Conservation (phyloP, 2,329 filamentous ascomycete genomes). For the Exophiala lecanii-corni region DNA sequence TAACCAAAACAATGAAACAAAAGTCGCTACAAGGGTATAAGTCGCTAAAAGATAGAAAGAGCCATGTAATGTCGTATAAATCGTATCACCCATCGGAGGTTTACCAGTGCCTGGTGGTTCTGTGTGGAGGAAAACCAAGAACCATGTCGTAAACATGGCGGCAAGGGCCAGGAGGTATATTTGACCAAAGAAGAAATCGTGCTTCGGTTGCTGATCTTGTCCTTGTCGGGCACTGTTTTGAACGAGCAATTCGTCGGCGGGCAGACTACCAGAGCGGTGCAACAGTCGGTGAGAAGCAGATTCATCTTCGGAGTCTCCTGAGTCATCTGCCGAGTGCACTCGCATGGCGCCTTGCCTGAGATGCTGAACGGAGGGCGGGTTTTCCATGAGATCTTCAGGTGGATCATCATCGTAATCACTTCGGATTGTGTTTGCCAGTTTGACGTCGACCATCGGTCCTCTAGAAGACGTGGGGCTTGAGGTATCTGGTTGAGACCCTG, state of each 20-base stretch:
- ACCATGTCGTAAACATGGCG: conserved; percentile 79
- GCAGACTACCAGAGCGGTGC: conserved; percentile 43
- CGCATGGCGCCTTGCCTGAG: conserved; percentile 46
- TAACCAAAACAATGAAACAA: conserved; percentile 87
- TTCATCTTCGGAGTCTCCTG: conserved; percentile 50
- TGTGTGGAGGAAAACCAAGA: conserved; percentile 87
- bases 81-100: conserved; percentile 81
- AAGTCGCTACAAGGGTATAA: conserved; percentile 83
- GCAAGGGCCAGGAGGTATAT: conserved; percentile 81
- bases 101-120: conserved; percentile 62
- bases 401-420: conserved; percentile 41
- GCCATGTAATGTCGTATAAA: conserved; percentile 81
- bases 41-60: conserved; percentile 87
- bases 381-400: conserved; percentile 43
- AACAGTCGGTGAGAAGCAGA: conserved; percentile 29
- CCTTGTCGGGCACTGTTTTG: conserved; percentile 55
- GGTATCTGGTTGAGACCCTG: conserved; percentile 38
- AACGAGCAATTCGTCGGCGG: conserved; percentile 47
- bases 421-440: conserved; percentile 63
- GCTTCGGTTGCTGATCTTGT: conserved; percentile 66
- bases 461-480: conserved; percentile 48
- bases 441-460: conserved; percentile 74
- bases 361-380: conserved; percentile 54
- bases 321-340: conserved; percentile 35
- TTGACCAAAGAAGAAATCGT: conserved; percentile 89